A percentile compares a stretch with the other conserved stretches of the same genome.
Evolutionary conservation across 2,329 filamentous ascomycete genomes (phyloP).

Genomic region (Aspergillus fructus): DNA sequence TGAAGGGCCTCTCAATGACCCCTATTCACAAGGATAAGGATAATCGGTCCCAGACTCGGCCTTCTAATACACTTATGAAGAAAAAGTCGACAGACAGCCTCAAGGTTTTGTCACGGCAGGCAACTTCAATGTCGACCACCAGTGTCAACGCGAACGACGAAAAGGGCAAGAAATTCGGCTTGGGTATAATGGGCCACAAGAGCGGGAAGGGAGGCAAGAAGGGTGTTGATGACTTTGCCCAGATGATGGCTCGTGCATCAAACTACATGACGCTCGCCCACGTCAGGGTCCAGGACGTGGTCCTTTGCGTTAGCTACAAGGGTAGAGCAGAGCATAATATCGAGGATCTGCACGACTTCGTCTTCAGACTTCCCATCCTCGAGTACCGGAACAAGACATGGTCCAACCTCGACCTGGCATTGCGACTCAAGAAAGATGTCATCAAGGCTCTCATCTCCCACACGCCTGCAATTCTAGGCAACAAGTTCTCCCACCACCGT

Average conservation of each 20-base stretch:
- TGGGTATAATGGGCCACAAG: conserved; percentile 46
- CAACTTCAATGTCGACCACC: conserved; percentile 32
- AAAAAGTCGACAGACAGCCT: conserved; percentile 45
- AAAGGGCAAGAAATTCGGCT: conserved; percentile 50
- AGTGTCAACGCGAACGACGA: conserved; percentile 30
- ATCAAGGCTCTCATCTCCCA: conserved; percentile 93
- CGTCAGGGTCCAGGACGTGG: conserved; percentile 91
- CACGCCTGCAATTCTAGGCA: conserved; percentile 92
- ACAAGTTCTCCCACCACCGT: conserved; percentile 90
- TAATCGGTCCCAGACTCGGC: conserved; percentile 28
- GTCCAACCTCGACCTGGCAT: conserved; percentile 92
- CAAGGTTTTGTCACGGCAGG: conserved; percentile 33
- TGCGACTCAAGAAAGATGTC: conserved; percentile 91
- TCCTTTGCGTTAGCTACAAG: conserved; percentile 94
- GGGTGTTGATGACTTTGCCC: conserved; percentile 82
- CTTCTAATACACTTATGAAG: conserved; percentile 33
- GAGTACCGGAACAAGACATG: conserved; percentile 99
- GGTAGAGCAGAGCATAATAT: conserved; percentile 93
- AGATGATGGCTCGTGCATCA: conserved; percentile 93
- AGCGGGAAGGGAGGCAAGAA: conserved; percentile 61
- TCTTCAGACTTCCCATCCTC: conserved; percentile 89
- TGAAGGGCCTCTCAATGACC: conserved; percentile 36
- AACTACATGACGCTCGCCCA: conserved; percentile 98
- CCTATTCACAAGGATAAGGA: conserved; percentile 29
- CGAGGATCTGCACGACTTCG: conserved; percentile 95